A percentile compares a stretch with the other conserved stretches of the same genome.
Evolutionary conservation across 306 rosid genomes (phyloP).

Genomic region (Cucurbita argyrosperma): DNA sequence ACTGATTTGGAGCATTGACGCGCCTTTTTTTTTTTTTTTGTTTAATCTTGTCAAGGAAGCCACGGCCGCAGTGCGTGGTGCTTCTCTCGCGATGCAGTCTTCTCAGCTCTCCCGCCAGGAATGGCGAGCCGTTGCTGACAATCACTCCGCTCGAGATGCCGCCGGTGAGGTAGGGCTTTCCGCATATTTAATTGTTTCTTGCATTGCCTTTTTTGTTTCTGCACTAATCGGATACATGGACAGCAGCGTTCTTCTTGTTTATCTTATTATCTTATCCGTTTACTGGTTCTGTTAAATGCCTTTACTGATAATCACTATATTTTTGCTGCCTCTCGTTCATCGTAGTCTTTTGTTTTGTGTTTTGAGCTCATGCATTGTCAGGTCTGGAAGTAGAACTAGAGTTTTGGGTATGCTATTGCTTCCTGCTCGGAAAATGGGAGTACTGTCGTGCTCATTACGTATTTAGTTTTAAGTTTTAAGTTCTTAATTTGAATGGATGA

Average conservation of each 20-base stretch:
- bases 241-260: neutral
- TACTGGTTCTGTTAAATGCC: neutral
- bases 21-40: neutral
- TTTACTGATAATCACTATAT: neutral
- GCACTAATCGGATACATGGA: neutral
- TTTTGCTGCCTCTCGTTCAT: neutral
- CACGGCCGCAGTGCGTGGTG: slow-evolving; percentile 51
- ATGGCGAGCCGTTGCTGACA: slow-evolving; percentile 82
- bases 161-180: slow-evolving; percentile 53
- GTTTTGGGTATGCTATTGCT: neutral
- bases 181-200: slow-evolving; percentile 1
- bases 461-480: neutral
- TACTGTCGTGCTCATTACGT: neutral
- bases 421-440: neutral
- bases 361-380: neutral
- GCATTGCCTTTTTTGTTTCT: slow-evolving; percentile 19
- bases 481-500: neutral
- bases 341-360: neutral
- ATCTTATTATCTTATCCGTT: neutral
- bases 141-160: slow-evolving; percentile 48
- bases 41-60: slow-evolving; percentile 50
- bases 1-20: slow-evolving; percentile 9
- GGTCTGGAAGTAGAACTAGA: neutral
- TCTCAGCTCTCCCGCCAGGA: slow-evolving; percentile 45
- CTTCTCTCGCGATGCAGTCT: slow-evolving; percentile 41